Conservation (phyloP, 1,139 yeast genomes). For the Yamadazyma sp. region DNA sequence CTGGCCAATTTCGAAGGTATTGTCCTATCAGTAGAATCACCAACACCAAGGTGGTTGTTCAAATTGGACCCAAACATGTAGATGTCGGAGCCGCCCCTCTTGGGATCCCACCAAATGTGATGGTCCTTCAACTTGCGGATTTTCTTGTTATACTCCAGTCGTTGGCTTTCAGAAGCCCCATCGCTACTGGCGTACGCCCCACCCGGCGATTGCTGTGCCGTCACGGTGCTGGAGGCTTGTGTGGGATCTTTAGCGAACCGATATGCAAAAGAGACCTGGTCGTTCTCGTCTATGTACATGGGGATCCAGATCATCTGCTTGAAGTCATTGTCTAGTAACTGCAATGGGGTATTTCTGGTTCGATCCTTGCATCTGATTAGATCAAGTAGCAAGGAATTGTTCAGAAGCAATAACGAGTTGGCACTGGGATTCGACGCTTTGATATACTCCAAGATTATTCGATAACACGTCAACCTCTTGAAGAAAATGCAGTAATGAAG, state of each 20-base stretch:
- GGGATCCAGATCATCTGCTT: conserved; percentile 46
- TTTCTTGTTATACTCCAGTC: conserved; percentile 2
- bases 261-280: conserved; percentile 23
- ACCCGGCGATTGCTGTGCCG: not conserved
- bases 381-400: conserved; percentile 29
- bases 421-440: conserved; percentile 11
- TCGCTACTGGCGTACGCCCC: not conserved
- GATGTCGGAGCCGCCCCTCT: conserved; percentile 60
- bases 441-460: conserved; percentile 42
- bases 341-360: conserved; percentile 64
- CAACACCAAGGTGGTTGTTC: conserved; percentile 66
- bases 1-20: conserved; percentile 31
- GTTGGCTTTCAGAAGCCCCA: not conserved
- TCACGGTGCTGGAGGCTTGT: not conserved
- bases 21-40: conserved; percentile 61
- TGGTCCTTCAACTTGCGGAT: conserved; percentile 13
- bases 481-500: conserved; percentile 66
- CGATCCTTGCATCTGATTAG: conserved; percentile 64
- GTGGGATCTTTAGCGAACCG: conserved; percentile 17
- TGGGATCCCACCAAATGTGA: conserved; percentile 31
- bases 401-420: conserved; percentile 19
- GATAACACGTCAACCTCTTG: conserved; percentile 61
- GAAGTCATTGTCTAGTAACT: conserved; percentile 48
- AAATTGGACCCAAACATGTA: conserved; percentile 67
- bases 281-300: conserved; percentile 37